Evolutionary conservation across 2,329 filamentous ascomycete species (phyloP).

Genomic region (Trichoderma simmonsii): DNA sequence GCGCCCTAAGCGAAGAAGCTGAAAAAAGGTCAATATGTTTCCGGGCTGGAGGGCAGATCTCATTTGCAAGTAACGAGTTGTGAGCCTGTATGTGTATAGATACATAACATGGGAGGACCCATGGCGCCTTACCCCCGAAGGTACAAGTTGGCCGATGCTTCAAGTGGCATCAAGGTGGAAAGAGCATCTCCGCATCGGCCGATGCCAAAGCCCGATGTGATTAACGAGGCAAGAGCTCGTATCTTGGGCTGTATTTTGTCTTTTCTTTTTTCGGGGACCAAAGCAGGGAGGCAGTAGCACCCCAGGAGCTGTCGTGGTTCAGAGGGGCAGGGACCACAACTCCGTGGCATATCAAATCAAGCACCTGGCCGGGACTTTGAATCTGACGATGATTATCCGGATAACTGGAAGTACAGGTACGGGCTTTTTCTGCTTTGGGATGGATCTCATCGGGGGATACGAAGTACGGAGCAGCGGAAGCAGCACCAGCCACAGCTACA

Average conservation of each 20-base stretch:
- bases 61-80: neutral
- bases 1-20: neutral
- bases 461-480: neutral
- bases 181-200: neutral
- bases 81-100: neutral
- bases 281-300: neutral
- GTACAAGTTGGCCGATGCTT: neutral
- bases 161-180: neutral
- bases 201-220: neutral
- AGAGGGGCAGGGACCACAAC: neutral
- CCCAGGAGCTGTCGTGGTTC: neutral
- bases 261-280: neutral
- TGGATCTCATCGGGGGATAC: neutral
- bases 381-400: neutral
- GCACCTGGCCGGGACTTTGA: neutral
- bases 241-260: neutral
- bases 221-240: neutral
- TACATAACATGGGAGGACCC: neutral
- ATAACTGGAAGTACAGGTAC: neutral
- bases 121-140: neutral
- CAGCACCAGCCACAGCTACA: neutral
- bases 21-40: neutral
- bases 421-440: neutral
- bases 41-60: neutral
- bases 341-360: neutral